Evolutionary conservation across 2,329 filamentous ascomycete genomes (phyloP), one percentile per base, ranked within the genome.

Genomic region (Epicoccum nigrum): DNA sequence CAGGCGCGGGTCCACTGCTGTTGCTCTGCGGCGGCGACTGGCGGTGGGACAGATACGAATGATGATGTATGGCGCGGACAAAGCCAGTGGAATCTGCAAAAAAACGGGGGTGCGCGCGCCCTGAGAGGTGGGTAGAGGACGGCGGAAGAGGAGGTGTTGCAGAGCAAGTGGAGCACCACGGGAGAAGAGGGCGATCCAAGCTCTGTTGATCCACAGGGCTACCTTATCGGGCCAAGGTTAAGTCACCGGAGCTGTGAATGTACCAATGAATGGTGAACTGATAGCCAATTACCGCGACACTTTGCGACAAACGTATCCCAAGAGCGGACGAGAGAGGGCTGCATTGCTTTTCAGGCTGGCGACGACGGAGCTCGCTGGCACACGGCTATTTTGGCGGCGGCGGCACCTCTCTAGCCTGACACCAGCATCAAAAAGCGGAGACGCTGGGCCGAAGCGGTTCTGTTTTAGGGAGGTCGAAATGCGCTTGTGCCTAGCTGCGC

Each of bases 1-100:
- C 47, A 40, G 28, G 49, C 17, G 43, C 43, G 49, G 49, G 43
- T 47, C 49, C 49, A 52, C 49, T 43, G 47, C 39, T 39, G 23
- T 20, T 54, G 52, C 23, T 25, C 9, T 55, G 55, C 38, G 42
- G 45, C 41, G 31, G 56, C 52, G 41, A 56, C 54, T 44, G 54
- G 44, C 46, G 51, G 57, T 58, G 58, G 56, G 48, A 49, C 45
- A 19, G 9, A 32, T 5, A 47, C 38, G 47, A 54, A 47, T 55
- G 58, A 58, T 64, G 63, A 60, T 59, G 58, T 58, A 62, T 53
- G 50, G 51, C 39, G 41, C 40, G 45, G 51, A 43, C 43, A 49
- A 34, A 44, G 42, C 45, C 45, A 47, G 50, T 33, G 45, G 19
- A 45, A 43, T 40, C n/a, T 32, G 41, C 34, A 37, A 33, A 47